phyloP scores from a whole-genome alignment of 345 rosid genomes.

The Passiflora organensis region DNA sequence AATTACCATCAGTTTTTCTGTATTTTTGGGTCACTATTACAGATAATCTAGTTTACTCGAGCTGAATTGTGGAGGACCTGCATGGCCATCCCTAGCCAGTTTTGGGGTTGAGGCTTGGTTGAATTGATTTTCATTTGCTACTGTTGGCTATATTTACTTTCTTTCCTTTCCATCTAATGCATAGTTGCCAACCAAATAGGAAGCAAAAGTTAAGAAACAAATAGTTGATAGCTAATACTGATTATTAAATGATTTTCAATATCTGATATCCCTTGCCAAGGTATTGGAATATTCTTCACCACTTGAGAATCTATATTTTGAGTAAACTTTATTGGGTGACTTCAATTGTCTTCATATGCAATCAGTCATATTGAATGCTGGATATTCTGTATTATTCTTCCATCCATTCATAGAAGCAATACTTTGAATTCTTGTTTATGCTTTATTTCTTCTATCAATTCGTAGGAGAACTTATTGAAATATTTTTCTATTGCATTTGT shows the following conservation, averaged over 20 bases:
- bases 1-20: too few relatives aligned
- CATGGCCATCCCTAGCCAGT: too few relatives aligned
- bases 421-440: neutral
- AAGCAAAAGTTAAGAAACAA: neutral
- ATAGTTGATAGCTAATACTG: neutral
- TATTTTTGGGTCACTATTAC: too few relatives aligned
- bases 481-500: constrained; percentile 4
- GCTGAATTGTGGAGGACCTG: too few relatives aligned
- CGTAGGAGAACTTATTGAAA: constrained; percentile 6
- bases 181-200: neutral
- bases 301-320: neutral
- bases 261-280: neutral
- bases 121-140: neutral
- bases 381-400: too few relatives aligned
- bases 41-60: too few relatives aligned
- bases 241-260: neutral
- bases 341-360: neutral
- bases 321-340: neutral
- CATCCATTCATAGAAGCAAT: too few relatives aligned
- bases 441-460: neutral
- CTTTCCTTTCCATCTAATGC: neutral
- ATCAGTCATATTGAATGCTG: too few relatives aligned
- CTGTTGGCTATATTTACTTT: neutral
- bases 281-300: neutral
- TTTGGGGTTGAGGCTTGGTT: too few relatives aligned